Evolutionary conservation across 1,139 yeast genomes (phyloP), one percentile per base, ranked within the genome.

Genomic region (Zygosaccharomyces sapae): DNA sequence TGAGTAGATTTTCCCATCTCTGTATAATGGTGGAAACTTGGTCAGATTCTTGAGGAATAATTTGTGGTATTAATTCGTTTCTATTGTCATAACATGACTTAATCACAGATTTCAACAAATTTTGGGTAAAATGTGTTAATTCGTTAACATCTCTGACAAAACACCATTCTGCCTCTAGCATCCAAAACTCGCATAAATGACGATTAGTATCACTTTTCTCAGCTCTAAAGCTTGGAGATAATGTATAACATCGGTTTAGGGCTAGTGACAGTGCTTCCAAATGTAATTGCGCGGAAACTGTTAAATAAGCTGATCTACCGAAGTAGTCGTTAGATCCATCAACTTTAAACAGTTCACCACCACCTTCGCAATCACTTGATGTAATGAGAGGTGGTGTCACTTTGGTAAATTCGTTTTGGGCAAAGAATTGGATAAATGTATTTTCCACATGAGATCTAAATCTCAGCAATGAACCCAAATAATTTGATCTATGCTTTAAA

Each of bases 341-440:
- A 51, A 24, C 77, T 67, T 54, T 74, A 54, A 92, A 92, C 52
- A 86, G 79, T 62, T 92, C 97, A 2, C 98, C 97, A 0, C 96
- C 97, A 16, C 98, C 98, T 70, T 92, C 99, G 63, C 98, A 92
- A 63, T 92, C 98, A 1, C 95, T 81, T 8, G 88, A 74, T 0
- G 98, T 92, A 24, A 90, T 70, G 16, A 90, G 61, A 2, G 99
- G 98, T 2, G 97, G 95, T 20, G 81, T 73, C 0, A 87, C 90
- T 66, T 88, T 92, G 10, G 75, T 70, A 56, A 86, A 88, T 18
- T 75, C 76, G 29, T 75, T 61, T 0, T 59, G 44, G 24, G 71
- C 69, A 66, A 87, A 87, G 57, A 79, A 87, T 5, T 70, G 70
- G 45, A 74, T 67, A 9, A 89, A 60, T 38, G 72, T 66, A 1